Evolutionary conservation across 768 basidiomycete species (phyloP), one percentile per base, ranked within the genome.

Genomic region (Tricholoma sp.): DNA sequence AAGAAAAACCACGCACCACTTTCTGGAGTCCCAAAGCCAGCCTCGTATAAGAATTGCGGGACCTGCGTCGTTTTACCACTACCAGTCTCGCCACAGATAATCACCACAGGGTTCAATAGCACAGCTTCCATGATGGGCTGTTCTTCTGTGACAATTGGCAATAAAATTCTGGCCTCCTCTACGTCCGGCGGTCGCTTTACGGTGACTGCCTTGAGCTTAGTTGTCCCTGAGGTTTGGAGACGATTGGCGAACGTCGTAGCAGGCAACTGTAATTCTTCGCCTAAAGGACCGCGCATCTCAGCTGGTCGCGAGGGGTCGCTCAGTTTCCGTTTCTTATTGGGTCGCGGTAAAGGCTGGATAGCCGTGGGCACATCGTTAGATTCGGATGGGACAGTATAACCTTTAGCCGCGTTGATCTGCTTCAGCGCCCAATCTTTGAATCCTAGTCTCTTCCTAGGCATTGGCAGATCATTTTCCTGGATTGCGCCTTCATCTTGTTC

Each of bases 61-160:
- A 98, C 86, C 69, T 98, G 97, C 0, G 97, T 99, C 1, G 97
- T 98, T 74, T 98, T 99, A 47, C 97, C 97, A 66, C 92, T 95
- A 50, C 97, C 97, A 13, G 97, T 99, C 76, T 99, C 96, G 70
- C 97, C 81, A 54, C 80, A 81, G 44, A 97, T 86, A 55, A 95
- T 81, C 29, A 94, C 87, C 6, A 96, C 89, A 0, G 89, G 84
- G 68, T 98, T 85, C 34, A 97, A 74, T 53, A 92, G 70, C 45
- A 99, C 84, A 4, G 93, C 83, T 65, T 96, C 94, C 85, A 98
- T 89, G 54, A 99, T 93, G 2, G 84, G 79, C 65, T 98, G 94
- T 65, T 99, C 97, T 68, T 98, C 95, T 6, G 89, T 84, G 17
- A 92, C 81, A 59, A 98, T 93, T 3, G 97, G 97, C 1, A 99